Conservation (phyloP, 768 basidiomycete species). For the Kwoniella dendrophila region DNA sequence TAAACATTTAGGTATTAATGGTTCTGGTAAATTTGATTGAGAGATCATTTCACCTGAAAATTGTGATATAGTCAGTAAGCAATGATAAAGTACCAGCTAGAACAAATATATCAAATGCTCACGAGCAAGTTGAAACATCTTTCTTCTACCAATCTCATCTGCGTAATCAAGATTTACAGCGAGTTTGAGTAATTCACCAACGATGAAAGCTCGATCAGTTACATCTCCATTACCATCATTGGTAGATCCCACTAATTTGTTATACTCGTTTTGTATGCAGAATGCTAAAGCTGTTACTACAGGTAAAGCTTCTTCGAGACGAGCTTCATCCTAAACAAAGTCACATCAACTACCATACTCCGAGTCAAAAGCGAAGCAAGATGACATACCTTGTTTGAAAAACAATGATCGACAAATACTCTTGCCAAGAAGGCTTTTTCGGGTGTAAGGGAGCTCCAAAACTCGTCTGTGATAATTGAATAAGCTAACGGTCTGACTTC, state of each 20-base stretch:
- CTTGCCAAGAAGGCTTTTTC: conserved; percentile 79
- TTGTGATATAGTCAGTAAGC: background rate
- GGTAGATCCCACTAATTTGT: conserved; percentile 59
- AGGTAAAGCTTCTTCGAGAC: conserved; percentile 72
- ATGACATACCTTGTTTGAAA: conserved; percentile 57
- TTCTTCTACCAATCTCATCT: conserved; percentile 85
- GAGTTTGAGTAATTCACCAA: conserved; percentile 78
- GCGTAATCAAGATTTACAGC: conserved; percentile 82
- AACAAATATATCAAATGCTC: conserved; percentile 54
- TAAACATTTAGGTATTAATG: conserved; percentile 71
- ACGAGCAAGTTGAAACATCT: conserved; percentile 85
- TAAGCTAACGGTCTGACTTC: background rate
- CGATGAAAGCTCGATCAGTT: conserved; percentile 64
- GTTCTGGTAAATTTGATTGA: conserved; percentile 69
- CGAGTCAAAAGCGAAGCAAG: background rate
- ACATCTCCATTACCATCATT: conserved; percentile 55
- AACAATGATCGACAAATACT: conserved; percentile 79
- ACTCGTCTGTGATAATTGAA: conserved; percentile 62
- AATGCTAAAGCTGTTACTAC: conserved; percentile 82
- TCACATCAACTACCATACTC: background rate
- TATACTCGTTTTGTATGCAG: conserved; percentile 71
- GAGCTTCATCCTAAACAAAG: conserved; percentile 59
- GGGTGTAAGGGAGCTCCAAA: conserved; percentile 70
- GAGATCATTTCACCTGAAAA: conserved; percentile 75
- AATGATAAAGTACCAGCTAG: background rate